phyloP scores from a whole-genome alignment of 169 alveolate genomes.

The Eimeria acervulina region DNA sequence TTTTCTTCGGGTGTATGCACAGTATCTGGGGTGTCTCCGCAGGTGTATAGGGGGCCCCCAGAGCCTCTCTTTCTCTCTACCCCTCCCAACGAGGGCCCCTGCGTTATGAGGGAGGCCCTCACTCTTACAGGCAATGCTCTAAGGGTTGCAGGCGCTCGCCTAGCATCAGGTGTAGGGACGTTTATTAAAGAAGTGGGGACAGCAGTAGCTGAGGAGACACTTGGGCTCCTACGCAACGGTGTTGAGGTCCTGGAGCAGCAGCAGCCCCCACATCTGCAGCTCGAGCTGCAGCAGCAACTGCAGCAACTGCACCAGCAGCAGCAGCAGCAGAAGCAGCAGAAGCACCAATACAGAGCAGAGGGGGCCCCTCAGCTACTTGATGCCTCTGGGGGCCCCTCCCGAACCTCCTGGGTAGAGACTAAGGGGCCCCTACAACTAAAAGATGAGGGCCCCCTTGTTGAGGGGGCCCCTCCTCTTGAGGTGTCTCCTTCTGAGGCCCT shows the following conservation, averaged over 20 bases:
- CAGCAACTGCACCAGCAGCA: conserved; percentile 22
- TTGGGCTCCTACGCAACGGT: not conserved
- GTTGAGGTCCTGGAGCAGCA: conserved; percentile 8
- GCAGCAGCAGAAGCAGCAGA: conserved; percentile 36
- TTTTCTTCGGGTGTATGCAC: not conserved
- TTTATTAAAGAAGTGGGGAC: not conserved
- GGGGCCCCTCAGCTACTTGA: not conserved
- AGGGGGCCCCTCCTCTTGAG: not conserved
- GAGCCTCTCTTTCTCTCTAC: not conserved
- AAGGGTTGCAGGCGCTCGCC: conserved; percentile 31
- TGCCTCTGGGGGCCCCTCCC: not conserved
- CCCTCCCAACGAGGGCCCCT: not conserved
- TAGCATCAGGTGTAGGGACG: conserved; percentile 20
- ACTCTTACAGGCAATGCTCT: conserved; percentile 11
- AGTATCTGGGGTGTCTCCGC: not conserved
- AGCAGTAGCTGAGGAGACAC: conserved; percentile 35
- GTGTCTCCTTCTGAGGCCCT: too few relatives aligned
- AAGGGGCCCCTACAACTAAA: not conserved
- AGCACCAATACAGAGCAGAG: not conserved
- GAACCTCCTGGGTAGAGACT: not conserved
- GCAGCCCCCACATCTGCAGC: not conserved
- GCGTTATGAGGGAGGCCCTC: not conserved
- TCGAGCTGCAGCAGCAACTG: conserved; percentile 25
- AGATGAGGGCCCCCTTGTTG: not conserved
- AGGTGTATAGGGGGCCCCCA: not conserved